Conservation (phyloP, 805 yeast genomes). For the Soucietia sequanensis region DNA sequence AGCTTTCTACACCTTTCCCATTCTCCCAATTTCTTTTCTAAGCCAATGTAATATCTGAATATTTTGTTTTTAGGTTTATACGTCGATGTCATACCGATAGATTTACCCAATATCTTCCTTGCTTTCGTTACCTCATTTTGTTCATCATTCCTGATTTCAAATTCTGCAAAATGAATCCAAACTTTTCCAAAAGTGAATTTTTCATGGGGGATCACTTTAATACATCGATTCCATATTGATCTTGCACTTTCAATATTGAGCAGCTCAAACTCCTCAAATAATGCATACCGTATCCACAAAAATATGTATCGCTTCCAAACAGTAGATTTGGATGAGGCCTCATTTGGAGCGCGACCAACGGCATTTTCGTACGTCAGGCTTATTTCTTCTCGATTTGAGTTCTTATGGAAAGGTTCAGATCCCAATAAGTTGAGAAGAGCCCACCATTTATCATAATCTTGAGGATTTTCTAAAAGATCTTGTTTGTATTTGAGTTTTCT, state of each 20-base stretch:
- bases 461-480: constrained; percentile 43
- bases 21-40: constrained; percentile 70
- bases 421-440: constrained; percentile 54
- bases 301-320: constrained; percentile 70
- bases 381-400: no score
- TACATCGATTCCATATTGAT: constrained; percentile 47
- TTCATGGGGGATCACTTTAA: constrained; percentile 55
- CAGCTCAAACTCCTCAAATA: constrained; percentile 54
- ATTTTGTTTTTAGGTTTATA: constrained; percentile 55
- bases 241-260: constrained; percentile 48
- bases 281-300: constrained; percentile 66
- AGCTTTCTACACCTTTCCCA: constrained; percentile 77
- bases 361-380: constrained; percentile 50
- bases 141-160: constrained; percentile 59
- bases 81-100: constrained; percentile 53
- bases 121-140: constrained; percentile 48
- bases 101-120: constrained; percentile 67
- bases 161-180: constrained; percentile 72
- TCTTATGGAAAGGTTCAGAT: constrained; percentile 30
- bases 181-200: constrained; percentile 65
- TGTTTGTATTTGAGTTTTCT: constrained; percentile 56
- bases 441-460: constrained; percentile 86
- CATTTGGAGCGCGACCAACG: constrained; percentile 35
- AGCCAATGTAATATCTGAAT: constrained; percentile 59
- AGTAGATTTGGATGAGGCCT: constrained; percentile 22